Conservation (phyloP, 2,329 filamentous ascomycete species). For the Arthrinium phaeospermum region DNA sequence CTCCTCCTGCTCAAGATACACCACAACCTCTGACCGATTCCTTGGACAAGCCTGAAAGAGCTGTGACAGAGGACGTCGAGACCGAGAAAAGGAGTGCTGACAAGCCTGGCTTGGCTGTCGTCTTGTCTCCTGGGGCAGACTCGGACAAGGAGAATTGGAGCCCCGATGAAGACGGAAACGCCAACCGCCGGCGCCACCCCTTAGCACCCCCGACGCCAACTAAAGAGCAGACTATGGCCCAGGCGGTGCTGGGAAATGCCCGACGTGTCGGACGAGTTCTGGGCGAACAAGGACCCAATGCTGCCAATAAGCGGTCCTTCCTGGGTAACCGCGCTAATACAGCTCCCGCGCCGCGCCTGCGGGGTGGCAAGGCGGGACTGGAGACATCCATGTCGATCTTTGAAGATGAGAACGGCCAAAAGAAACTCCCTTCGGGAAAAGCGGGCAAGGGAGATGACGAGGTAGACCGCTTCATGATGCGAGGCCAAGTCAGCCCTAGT, state of each 20-base stretch:
- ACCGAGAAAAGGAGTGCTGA: slow-evolving; percentile 33
- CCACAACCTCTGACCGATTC: slow-evolving; percentile 28
- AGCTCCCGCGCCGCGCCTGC: slow-evolving; percentile 42
- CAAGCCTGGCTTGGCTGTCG: slow-evolving; percentile 49
- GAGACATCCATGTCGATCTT: slow-evolving; percentile 52
- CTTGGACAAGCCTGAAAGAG: slow-evolving; percentile 32
- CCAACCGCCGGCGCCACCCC: slow-evolving; percentile 40
- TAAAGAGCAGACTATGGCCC: slow-evolving; percentile 24
- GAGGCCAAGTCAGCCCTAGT: slow-evolving; percentile 66
- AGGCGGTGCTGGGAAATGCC: slow-evolving; percentile 36
- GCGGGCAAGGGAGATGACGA: slow-evolving; percentile 56
- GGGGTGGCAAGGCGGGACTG: slow-evolving; percentile 31
- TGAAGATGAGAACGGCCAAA: slow-evolving; percentile 47
- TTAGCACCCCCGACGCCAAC: slow-evolving; percentile 40
- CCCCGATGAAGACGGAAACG: slow-evolving; percentile 56
- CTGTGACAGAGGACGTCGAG: slow-evolving; percentile 24
- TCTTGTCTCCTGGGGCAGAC: slow-evolving; percentile 63
- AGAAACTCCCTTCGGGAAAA: slow-evolving; percentile 16
- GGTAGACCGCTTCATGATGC: slow-evolving; percentile 81
- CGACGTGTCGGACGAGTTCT: slow-evolving; percentile 50
- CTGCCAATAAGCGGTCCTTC: slow-evolving; percentile 38
- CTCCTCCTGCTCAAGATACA: slow-evolving; percentile 37
- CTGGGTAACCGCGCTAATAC: slow-evolving; percentile 44
- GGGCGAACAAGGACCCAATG: slow-evolving; percentile 46
- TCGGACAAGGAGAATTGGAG: slow-evolving; percentile 96